Base-by-base conservation (phyloP, 306 rosid species). In the Acacia acuminata region DNA sequence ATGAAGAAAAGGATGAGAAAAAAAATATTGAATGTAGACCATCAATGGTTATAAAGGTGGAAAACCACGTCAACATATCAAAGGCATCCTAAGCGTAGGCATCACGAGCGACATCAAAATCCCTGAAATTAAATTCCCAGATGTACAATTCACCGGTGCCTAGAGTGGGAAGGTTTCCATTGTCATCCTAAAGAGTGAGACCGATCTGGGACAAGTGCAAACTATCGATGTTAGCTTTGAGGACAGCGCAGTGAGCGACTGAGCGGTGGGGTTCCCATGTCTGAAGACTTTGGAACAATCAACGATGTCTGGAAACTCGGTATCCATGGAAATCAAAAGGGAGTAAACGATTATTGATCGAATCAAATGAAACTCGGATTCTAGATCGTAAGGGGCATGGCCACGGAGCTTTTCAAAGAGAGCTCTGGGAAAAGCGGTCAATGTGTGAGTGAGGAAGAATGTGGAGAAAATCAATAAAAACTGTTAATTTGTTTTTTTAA, bases 201-300 rank as follows among this genome's bases (percentile, higher is more conserved):
- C 95, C 95, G 48, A 93, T 83, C 88, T 94, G 98, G 53, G 91
- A 90, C 73, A 94, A 81, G 25, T 85, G 85, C 32, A 94, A 82
- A 4, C 91, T 83, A 71, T 94, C 97, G 0, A 94, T 97, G 78
- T 94, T 94, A 42, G 96, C 98, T 60, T 91, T 93, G 17, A 93
- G 91, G 10, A 88, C 83, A 3, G 77, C 51, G 48, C 88, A 93
- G 47, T 89, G 85, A 1, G 40, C 40, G 6, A 5, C 8, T 38
- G 40, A 38, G 74, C 30, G 24, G 36, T 56, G 14, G 87, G 63
- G 1, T 64, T 75, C 6, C 73, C 82, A 40, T 25, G 71, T 16
- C n/a, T 36, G 12, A 66, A 15, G 16, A 88, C 2, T 53, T 83
- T 87, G 8, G 85, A 84, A 8, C 83, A 87, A 76, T 81, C 51